Evolutionary conservation across 805 yeast species (phyloP), one percentile per base, ranked within the genome.

Genomic region (Isabelozyma gotoi): DNA sequence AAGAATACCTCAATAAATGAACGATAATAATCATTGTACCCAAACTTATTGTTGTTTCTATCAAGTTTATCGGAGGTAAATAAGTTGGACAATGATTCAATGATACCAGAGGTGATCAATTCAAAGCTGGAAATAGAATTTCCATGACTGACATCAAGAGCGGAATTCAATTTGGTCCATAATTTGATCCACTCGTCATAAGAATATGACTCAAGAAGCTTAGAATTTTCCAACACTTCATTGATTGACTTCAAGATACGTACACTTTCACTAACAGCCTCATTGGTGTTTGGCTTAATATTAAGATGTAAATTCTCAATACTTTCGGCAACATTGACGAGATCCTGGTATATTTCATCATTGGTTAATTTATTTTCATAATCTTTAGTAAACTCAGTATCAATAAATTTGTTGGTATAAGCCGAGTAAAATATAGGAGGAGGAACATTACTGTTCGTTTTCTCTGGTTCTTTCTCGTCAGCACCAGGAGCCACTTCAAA

Each of bases 81-180:
- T 2, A 72, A 42, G 1, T 44, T 18, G 3, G 68, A 52, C 20
- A 85, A 57, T 40, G 70, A 53, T 5, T 70, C 68, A 6, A 85
- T 71, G 5, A 87, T 59, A 0, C 90, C 90, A 2, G 90, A 85
- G 2, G 85, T 75, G 5, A 82, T 72, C 27, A 90, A 67, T 57
- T 89, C 96, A 64, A 82, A 88, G 45, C 91, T 83, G 0, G 96
- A 87, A 4, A 85, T 66, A 19, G 36, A 36, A 15, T 50, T 42
- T 3, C 54, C 53, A 24, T n/a, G n/a, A n/a, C n/a, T n/a, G n/a
- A n/a, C n/a, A n/a, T n/a, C n/a, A n/a, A n/a, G n/a, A 66, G 32
- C 1, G 53, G 48, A 14, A 15, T 50, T 42, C 16, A 70, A 50
- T 6, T 41, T 41, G 3, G 32, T 40, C 73, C 71, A 69, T 4